phyloP scores from a whole-genome alignment of 805 yeast genomes.

The Soucietia sequanensis region DNA sequence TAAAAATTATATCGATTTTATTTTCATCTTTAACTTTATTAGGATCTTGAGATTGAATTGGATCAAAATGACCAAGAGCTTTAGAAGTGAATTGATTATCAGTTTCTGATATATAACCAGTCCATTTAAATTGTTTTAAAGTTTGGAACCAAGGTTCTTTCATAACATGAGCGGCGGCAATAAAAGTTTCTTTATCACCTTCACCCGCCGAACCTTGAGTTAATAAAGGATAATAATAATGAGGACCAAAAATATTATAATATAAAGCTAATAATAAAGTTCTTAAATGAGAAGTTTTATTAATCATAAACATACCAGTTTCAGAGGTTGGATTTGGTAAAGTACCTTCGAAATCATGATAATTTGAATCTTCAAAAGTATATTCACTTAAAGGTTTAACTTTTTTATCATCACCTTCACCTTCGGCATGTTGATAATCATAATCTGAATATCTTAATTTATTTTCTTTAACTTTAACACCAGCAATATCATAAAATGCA shows the following conservation, averaged over 20 bases:
- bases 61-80: constrained; percentile 43
- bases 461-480: constrained; percentile 28
- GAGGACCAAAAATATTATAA: constrained; percentile 66
- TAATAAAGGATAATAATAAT: constrained; percentile 62
- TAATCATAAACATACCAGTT: constrained; percentile 66
- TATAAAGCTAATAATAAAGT: constrained; percentile 60
- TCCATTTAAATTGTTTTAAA: constrained; percentile 41
- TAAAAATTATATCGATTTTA: constrained; percentile 34
- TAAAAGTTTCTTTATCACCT: constrained; percentile 78
- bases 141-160: constrained; percentile 51
- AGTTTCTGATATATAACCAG: constrained; percentile 28
- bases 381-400: constrained; percentile 21
- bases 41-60: constrained; percentile 23
- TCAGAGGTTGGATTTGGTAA: constrained; percentile 68
- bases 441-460: constrained; percentile 32
- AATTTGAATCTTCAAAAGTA: constrained; percentile 26
- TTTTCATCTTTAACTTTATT: constrained; percentile 2
- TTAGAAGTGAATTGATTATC: constrained; percentile 30
- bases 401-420: constrained; percentile 27
- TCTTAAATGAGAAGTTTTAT: constrained; percentile 56
- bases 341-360: constrained; percentile 61
- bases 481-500: constrained; percentile 53
- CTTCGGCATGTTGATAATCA: constrained; percentile 12
- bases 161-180: constrained; percentile 61
- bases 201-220: constrained; percentile 76